phyloP scores from a whole-genome alignment of 192 early-diverging fungal genomes.

The Linnemannia schmuckeri region DNA sequence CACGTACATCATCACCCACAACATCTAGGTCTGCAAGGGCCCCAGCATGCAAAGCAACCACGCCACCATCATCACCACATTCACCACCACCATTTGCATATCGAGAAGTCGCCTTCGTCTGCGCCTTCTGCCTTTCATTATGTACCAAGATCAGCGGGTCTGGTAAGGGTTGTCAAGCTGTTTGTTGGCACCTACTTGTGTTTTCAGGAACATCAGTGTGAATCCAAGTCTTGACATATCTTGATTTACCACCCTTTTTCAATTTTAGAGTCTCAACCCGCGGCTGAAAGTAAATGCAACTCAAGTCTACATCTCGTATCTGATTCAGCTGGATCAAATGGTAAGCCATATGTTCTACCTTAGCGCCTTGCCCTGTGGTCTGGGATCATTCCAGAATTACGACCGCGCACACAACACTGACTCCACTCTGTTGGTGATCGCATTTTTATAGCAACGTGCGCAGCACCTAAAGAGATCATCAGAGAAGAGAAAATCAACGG shows the following conservation, averaged over 20 bases:
- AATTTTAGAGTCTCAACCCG: slow-evolving; percentile 37
- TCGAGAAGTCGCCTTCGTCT: slow-evolving; percentile 1
- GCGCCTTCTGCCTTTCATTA: slow-evolving; percentile 43
- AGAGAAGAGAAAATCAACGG: slow-evolving; percentile 39
- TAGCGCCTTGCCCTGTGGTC: background rate
- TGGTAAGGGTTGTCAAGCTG: slow-evolving; percentile 19
- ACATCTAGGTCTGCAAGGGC: slow-evolving; percentile 9
- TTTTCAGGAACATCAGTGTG: background rate
- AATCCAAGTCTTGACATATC: background rate
- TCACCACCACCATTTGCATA: slow-evolving; percentile 45
- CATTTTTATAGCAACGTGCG: slow-evolving; percentile 42
- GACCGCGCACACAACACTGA: background rate
- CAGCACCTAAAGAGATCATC: slow-evolving; percentile 52
- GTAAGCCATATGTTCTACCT: background rate
- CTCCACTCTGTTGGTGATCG: background rate
- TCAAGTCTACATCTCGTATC: slow-evolving; percentile 54
- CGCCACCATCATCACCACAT: slow-evolving; percentile 41
- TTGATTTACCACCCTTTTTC: background rate
- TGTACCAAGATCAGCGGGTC: slow-evolving; percentile 35
- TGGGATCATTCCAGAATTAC: background rate
- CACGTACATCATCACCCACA: slow-evolving; percentile 16
- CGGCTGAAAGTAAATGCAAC: slow-evolving; percentile 51
- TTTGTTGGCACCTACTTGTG: background rate
- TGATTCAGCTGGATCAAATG: slow-evolving; percentile 56
- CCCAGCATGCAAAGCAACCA: slow-evolving; percentile 13